Evolutionary conservation across 495 filamentous ascomycete species (phyloP), one percentile per base, ranked within the genome.

Genomic region (Aspergillus affinis): DNA sequence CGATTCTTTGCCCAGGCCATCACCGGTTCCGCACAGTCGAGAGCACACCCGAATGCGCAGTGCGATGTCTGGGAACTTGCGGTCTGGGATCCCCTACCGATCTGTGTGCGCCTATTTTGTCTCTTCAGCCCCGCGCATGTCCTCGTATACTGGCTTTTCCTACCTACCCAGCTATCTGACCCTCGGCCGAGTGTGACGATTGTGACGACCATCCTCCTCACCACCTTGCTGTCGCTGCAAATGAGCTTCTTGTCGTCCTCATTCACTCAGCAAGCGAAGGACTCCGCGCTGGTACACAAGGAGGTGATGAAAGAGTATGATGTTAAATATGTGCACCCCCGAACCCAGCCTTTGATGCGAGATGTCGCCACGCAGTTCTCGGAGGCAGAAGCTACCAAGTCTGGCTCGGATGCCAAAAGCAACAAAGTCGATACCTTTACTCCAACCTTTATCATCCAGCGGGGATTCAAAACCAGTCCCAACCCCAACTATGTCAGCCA

Each of bases 301-400:
- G 91, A 97, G 72, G 93, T 98, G 7, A 75, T 97, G 76, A 86
- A 91, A 69, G 94, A 98, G 75, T 98, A 98, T 73, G 91, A 98
- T 72, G 89, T 85, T 51, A 98, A 98, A 79, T 96, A 85, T 61
- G 94, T 98, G 2, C 91, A 95, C 69, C 94, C 95, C 10, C 81
- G 87, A n/a, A 84, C 95, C 9, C 88, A 93, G 59, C 87, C 84
- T 10, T 80, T 88, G 18, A 87, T 90, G 65, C 85, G 94, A 61
- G 91, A 98, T 69, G 92, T 94, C 6, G 89, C 84, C 10, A 92
- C 86, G 0, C 92, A 97, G 66, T 84, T 86, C 47, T 79, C 82
- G 0, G 66, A 74, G 59, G 57, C 66, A 54, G 61, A 69, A 50
- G 66, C 75, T 54, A 73, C 69, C 51, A 72, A 77, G 20, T 65